Evolutionary conservation across 495 filamentous ascomycete genomes (phyloP).

Genomic region (Hypoxylon trugodes): DNA sequence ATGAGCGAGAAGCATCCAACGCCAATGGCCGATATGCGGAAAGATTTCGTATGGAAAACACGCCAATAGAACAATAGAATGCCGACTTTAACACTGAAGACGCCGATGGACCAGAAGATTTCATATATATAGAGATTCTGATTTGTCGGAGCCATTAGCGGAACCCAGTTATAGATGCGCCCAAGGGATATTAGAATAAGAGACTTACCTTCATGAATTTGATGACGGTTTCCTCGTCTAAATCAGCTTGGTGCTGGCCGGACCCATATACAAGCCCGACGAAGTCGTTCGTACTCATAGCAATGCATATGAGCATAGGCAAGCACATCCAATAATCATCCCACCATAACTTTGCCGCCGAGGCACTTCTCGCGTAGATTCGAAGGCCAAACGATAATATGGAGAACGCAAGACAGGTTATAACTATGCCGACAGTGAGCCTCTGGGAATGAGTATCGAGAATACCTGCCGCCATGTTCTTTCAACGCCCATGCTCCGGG

Average conservation of each 20-base stretch:
- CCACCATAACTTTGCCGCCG: conserved; percentile 50
- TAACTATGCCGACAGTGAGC: conserved; percentile 37
- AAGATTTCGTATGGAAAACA: conserved; percentile 51
- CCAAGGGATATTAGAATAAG: too few relatives aligned
- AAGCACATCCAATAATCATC: conserved; percentile 53
- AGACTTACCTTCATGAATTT: conserved; percentile 33
- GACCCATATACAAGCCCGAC: conserved; percentile 33
- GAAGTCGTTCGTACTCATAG: conserved; percentile 35
- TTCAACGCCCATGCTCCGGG: background rate
- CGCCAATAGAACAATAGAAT: conserved; percentile 57
- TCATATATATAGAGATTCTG: conserved; percentile 53
- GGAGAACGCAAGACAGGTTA: conserved; percentile 32
- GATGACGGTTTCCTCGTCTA: conserved; percentile 35
- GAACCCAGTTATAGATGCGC: background rate
- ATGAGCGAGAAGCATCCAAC: conserved; percentile 49
- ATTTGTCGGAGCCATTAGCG: conserved; percentile 3
- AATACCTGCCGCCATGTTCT: conserved; percentile 15
- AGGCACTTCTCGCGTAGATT: conserved; percentile 26
- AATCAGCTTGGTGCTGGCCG: conserved; percentile 20
- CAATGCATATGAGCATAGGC: conserved; percentile 46
- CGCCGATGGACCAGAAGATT: conserved; percentile 50
- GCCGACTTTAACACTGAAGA: conserved; percentile 46
- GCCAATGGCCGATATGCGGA: conserved; percentile 49
- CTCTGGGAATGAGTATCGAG: conserved; percentile 18
- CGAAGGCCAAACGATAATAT: conserved; percentile 35